These are phyloP conservation scores for Yarrowia keelungensis DNA, from an alignment of 805 yeast genomes.

Conservation along the genomic window DNA sequence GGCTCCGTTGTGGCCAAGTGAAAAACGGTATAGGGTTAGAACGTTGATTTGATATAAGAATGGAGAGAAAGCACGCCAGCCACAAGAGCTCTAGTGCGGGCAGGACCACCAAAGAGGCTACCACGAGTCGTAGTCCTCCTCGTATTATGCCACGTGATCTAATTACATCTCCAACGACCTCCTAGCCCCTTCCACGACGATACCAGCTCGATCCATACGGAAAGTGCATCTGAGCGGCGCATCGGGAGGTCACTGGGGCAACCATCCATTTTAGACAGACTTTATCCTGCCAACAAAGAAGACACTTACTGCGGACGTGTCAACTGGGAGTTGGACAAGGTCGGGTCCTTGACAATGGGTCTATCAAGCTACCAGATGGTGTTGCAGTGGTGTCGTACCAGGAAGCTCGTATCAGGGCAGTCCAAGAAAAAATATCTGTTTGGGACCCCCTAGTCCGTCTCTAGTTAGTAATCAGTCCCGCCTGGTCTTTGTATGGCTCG, in stretches of 20 bases:
- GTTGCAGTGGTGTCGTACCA: too few relatives aligned
- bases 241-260: conserved; percentile 22
- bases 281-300: conserved; percentile 14
- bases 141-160: neutral
- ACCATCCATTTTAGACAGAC: conserved; percentile 15
- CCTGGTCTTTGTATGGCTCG: neutral
- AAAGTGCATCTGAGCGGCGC: conserved; percentile 22
- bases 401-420: too few relatives aligned
- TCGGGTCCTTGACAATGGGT: too few relatives aligned
- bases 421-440: too few relatives aligned
- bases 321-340: neutral
- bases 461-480: too few relatives aligned
- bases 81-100: neutral
- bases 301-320: conserved; percentile 16
- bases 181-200: neutral
- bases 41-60: neutral
- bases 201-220: neutral
- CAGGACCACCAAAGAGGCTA: too few relatives aligned
- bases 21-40: neutral
- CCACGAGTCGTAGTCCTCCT: too few relatives aligned
- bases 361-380: too few relatives aligned
- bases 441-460: too few relatives aligned
- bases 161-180: neutral
- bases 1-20: neutral
- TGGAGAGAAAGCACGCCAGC: neutral